Evolutionary conservation across 441 rosid species (phyloP).

Genomic region (Corymbia citriodora): DNA sequence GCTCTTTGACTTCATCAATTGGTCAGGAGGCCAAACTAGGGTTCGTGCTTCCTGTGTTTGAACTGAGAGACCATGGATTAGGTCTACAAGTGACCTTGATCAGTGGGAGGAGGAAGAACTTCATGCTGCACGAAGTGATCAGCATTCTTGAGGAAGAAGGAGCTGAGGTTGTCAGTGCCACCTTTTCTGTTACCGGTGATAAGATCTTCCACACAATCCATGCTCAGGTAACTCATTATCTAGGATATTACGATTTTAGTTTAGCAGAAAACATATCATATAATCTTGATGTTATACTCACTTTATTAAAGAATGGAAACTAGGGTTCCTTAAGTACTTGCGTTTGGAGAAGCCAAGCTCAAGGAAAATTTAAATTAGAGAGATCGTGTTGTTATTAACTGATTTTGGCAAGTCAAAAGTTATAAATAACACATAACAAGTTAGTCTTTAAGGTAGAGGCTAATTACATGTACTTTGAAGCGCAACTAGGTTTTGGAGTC

Average conservation of each 20-base stretch:
- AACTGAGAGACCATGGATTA: constrained; percentile 32
- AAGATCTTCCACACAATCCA: constrained; percentile 49
- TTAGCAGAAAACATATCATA: background rate
- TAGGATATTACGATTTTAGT: background rate
- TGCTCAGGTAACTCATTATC: constrained; percentile 30
- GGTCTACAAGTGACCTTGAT: constrained; percentile 34
- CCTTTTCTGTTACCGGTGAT: constrained; percentile 27
- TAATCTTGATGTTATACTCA: background rate
- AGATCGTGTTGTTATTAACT: background rate
- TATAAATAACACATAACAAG: background rate
- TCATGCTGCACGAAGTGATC: constrained; percentile 34
- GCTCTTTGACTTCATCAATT: background rate
- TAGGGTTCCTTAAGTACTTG: background rate
- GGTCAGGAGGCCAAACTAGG: background rate
- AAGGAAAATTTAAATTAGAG: background rate
- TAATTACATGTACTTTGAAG: background rate
- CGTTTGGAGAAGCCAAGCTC: background rate
- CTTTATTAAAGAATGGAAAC: background rate
- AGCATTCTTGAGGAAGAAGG: constrained; percentile 54
- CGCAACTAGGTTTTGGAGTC: background rate
- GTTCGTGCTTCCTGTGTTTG: constrained; percentile 25
- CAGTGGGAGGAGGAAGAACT: constrained; percentile 32
- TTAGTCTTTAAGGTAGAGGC: background rate
- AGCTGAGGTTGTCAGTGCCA: constrained; percentile 46
- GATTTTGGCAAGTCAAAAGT: background rate